Conservation (phyloP, 371 early-diverging fungal genomes). For the Actinomortierella wolfii region DNA sequence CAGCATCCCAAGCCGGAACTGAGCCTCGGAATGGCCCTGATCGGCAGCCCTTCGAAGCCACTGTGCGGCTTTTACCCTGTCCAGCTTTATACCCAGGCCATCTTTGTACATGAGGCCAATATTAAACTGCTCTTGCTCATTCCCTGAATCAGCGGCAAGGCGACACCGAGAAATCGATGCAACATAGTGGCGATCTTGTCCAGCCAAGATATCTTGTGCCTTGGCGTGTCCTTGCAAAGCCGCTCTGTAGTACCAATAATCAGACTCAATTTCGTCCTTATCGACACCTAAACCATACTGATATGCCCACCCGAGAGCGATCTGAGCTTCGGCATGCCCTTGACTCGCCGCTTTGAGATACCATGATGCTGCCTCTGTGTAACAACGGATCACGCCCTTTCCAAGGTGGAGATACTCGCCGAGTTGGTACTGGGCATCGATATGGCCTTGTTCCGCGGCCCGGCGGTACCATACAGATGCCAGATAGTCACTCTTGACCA, state of each 20-base stretch:
- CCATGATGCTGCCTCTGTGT: slow-evolving; percentile 74
- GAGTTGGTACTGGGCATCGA: slow-evolving; percentile 69
- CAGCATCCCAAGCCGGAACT: too few species aligned
- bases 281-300: slow-evolving; percentile 83
- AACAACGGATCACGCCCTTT: slow-evolving; percentile 70
- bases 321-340: slow-evolving; percentile 75
- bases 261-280: slow-evolving; percentile 67
- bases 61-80: too few species aligned
- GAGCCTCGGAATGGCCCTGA: too few species aligned
- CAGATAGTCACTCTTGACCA: slow-evolving; percentile 50
- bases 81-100: too few species aligned
- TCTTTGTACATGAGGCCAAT: too few species aligned
- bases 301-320: slow-evolving; percentile 83
- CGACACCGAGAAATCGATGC: slow-evolving; percentile 58
- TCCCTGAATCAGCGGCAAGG: too few species aligned
- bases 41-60: too few species aligned
- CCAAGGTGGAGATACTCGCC: slow-evolving; percentile 87
- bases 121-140: too few species aligned
- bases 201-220: slow-evolving; percentile 62
- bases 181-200: slow-evolving; percentile 11
- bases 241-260: slow-evolving; percentile 68
- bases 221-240: slow-evolving; percentile 76
- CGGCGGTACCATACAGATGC: slow-evolving; percentile 63
- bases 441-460: slow-evolving; percentile 57
- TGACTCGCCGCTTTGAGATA: slow-evolving; percentile 80